Conservation (phyloP, 371 early-diverging fungal species). For the Mycotypha africana region DNA sequence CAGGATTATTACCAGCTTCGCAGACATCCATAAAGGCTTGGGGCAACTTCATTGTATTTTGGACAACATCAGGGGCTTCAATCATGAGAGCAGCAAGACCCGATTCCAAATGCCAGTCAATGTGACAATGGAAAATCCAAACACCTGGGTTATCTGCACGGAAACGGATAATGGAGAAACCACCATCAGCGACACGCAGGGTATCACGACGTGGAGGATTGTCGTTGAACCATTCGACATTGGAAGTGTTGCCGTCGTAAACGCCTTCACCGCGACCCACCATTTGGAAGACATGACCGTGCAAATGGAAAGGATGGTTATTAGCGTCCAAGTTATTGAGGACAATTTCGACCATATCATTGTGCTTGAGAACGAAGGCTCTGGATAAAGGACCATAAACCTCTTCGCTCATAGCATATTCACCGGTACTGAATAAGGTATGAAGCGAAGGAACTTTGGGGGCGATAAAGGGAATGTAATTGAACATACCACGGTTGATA, state of each 20-base stretch:
- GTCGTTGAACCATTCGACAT: slow-evolving; percentile 12
- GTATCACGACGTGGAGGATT: slow-evolving; percentile 68
- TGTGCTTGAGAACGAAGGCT: slow-evolving; percentile 44
- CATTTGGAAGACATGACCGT: slow-evolving; percentile 79
- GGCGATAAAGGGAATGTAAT: slow-evolving; percentile 55
- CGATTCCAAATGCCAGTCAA: slow-evolving; percentile 64
- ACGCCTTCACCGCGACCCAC: slow-evolving; percentile 47
- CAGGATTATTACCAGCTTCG: slow-evolving; percentile 47
- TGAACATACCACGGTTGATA: slow-evolving; percentile 73
- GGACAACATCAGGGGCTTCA: slow-evolving; percentile 59
- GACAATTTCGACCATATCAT: slow-evolving; percentile 38
- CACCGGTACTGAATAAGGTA: slow-evolving; percentile 54
- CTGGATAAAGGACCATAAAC: slow-evolving; percentile 60
- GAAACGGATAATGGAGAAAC: slow-evolving; percentile 65
- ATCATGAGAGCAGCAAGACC: slow-evolving; percentile 57
- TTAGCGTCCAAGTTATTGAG: slow-evolving; percentile 62
- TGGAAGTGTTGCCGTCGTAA: slow-evolving; percentile 23
- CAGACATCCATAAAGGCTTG: slow-evolving; percentile 47
- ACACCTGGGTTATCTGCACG: slow-evolving; percentile 71
- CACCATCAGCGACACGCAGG: slow-evolving; percentile 50
- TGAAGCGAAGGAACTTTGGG: slow-evolving; percentile 64
- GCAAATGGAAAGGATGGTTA: slow-evolving; percentile 74
- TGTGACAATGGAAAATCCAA: slow-evolving; percentile 82
- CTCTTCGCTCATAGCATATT: slow-evolving; percentile 28
- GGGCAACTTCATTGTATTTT: slow-evolving; percentile 33